Percentiles rank a stretch among this genome's conserved stretches.
Conservation (phyloP, 2,329 filamentous ascomycete genomes). For the Periconia sp. region DNA sequence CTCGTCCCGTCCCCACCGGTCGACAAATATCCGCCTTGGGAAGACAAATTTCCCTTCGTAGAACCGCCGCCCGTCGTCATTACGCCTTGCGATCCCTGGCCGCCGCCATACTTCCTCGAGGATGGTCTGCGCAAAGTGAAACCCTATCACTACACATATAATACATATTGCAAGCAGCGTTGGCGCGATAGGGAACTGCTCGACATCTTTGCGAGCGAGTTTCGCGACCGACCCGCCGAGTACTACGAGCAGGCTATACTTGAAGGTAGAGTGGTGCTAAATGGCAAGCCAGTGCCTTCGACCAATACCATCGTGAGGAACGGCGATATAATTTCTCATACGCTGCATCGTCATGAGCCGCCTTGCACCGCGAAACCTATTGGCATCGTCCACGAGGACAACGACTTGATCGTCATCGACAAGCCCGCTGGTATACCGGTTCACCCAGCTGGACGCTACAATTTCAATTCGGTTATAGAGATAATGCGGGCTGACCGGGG, state of each 20-base stretch:
- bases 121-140: conserved; percentile 80
- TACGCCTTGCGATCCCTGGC: conserved; percentile 61
- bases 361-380: conserved; percentile 84
- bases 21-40: conserved; percentile 36
- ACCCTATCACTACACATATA: conserved; percentile 93
- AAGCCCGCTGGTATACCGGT: conserved; percentile 96
- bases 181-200: conserved; percentile 84
- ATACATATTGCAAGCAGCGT: conserved; percentile 91
- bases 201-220: conserved; percentile 90
- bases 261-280: conserved; percentile 77
- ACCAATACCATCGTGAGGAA: conserved; percentile 79
- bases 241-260: conserved; percentile 88
- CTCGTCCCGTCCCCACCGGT: conserved; percentile 42
- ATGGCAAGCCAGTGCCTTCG: conserved; percentile 71
- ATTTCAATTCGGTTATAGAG: conserved; percentile 92
- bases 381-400: conserved; percentile 85
- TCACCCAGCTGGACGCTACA: conserved; percentile 92
- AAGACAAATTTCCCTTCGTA: conserved; percentile 47
- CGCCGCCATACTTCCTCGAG: conserved; percentile 80
- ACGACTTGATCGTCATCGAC: conserved; percentile 94
- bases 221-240: conserved; percentile 81
- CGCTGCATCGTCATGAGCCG: conserved; percentile 92
- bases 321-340: conserved; percentile 90
- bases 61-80: conserved; percentile 57
- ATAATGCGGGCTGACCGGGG: conserved; percentile 82